Conservation (phyloP, 345 rosid species). For the thale cress (Arabidopsis thaliana) region DNA sequence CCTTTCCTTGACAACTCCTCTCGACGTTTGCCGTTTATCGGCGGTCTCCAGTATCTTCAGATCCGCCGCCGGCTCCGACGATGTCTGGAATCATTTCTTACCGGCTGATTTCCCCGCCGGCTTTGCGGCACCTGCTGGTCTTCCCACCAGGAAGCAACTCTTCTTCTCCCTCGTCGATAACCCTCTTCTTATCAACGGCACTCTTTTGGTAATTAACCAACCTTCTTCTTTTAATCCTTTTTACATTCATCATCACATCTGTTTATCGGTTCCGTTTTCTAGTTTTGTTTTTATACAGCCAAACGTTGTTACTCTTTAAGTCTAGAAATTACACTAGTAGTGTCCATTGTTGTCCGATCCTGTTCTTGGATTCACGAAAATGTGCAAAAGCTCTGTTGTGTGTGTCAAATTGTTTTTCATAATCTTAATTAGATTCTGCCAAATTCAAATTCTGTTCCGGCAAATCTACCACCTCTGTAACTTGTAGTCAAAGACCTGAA, state of each 20-base stretch:
- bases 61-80: conserved; percentile 66
- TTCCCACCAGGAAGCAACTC: conserved; percentile 56
- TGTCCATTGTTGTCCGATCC: background rate
- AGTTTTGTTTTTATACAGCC: background rate
- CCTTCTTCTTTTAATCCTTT: background rate
- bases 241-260: background rate
- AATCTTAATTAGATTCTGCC: background rate
- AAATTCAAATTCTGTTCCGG: background rate
- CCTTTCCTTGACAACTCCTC: conserved; percentile 63
- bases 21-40: conserved; percentile 61
- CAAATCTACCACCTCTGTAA: background rate
- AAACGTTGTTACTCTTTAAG: too few relatives aligned
- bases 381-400: background rate
- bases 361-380: too few relatives aligned
- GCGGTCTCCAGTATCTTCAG: conserved; percentile 55
- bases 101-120: conserved; percentile 56
- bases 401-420: background rate
- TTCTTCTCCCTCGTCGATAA: conserved; percentile 57
- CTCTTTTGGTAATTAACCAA: conserved; percentile 46
- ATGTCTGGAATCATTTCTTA: conserved; percentile 65
- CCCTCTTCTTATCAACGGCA: conserved; percentile 48
- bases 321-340: background rate
- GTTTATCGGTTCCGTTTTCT: background rate
- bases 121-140: conserved; percentile 25
- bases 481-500: background rate